Evolutionary conservation across 352 stramenopile genomes (phyloP).

Genomic region (Aphanomyces invadans): DNA sequence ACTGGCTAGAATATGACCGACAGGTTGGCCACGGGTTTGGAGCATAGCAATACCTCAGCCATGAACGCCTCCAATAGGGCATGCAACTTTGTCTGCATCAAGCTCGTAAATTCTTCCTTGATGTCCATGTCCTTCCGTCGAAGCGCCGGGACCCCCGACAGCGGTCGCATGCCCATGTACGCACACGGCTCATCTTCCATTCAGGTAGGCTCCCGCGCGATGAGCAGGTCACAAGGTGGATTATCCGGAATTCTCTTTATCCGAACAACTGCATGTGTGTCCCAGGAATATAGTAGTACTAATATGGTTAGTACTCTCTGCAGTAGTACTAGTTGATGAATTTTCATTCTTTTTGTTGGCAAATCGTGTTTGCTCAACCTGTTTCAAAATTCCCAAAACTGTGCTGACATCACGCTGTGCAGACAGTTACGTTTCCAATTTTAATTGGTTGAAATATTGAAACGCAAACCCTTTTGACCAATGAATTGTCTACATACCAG

Average conservation of each 20-base stretch:
- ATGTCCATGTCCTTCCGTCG: neutral
- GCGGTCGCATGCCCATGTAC: constrained; percentile 15
- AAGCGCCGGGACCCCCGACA: neutral
- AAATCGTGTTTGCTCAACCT: too few species aligned
- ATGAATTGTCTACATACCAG: neutral
- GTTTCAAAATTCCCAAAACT: neutral
- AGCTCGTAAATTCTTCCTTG: constrained; percentile 1
- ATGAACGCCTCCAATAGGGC: constrained; percentile 5
- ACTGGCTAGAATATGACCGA: neutral
- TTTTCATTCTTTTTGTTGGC: neutral
- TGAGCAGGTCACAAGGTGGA: neutral
- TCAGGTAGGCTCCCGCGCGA: neutral
- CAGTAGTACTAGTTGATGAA: too few species aligned
- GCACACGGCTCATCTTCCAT: constrained; percentile 3
- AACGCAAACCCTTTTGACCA: neutral
- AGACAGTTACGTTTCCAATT: neutral
- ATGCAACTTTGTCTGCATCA: neutral
- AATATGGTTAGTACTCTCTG: too few species aligned
- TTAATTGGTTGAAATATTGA: neutral
- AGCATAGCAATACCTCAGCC: neutral
- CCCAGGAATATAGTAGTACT: too few species aligned
- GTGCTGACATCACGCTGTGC: neutral
- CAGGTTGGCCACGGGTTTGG: neutral
- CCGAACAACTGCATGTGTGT: too few species aligned
- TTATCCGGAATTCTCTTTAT: neutral